These are phyloP conservation scores for Aegilops speltoides DNA, from an alignment of 176 grass and related monocot species.

Conservation along the genomic window DNA sequence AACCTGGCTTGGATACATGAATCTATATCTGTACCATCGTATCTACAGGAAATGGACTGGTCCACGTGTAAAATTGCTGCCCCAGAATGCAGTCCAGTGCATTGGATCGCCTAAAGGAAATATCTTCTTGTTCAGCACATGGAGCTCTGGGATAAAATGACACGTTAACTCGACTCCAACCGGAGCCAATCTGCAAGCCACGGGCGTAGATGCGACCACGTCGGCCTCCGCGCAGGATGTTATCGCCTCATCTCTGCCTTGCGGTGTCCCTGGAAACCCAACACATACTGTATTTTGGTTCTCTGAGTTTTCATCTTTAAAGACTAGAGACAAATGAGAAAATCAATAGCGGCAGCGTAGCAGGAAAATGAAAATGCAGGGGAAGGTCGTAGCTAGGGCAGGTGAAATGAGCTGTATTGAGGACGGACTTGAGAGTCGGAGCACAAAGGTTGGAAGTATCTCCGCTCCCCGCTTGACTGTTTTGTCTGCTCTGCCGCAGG, in stretches of 20 bases:
- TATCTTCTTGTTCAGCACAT: not conserved
- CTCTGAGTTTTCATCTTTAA: not conserved
- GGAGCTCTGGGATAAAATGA: not conserved
- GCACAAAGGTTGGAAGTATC: not conserved
- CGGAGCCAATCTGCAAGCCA: conserved; percentile 41
- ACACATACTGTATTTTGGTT: not conserved
- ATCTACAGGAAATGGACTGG: not conserved
- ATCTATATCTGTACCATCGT: not conserved
- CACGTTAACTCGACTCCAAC: not conserved
- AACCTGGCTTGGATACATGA: no score
- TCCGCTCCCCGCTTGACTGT: not conserved
- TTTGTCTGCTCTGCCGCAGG: not conserved
- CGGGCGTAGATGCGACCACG: conserved; percentile 46
- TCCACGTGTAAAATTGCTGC: not conserved
- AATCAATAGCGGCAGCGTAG: no score
- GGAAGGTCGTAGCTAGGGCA: conserved; percentile 17
- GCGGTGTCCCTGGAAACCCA: conserved; percentile 38
- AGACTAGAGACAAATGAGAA: not conserved
- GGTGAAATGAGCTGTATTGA: conserved; percentile 9
- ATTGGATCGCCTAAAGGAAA: not conserved
- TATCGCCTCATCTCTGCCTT: conserved; percentile 37
- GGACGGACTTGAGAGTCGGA: not conserved
- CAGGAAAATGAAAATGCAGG: not conserved
- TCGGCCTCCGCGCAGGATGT: not conserved
- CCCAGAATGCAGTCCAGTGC: no score